Conservation (phyloP, 345 rosid genomes). For the Hirschfeldia incana region DNA sequence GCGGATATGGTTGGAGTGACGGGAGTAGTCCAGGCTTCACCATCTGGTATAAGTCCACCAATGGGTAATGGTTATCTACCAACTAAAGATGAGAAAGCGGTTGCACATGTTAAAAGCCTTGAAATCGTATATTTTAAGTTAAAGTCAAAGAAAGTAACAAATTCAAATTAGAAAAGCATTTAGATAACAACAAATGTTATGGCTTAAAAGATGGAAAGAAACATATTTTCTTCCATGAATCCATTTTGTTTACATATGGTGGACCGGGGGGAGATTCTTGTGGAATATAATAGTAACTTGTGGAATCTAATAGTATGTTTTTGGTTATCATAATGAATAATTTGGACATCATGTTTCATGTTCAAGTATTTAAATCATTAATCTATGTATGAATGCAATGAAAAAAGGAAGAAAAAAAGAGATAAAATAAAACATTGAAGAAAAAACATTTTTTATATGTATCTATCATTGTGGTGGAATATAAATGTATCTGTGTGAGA, state of each 20-base stretch:
- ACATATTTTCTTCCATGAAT: not conserved
- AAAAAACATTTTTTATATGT: no score
- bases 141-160: not conserved
- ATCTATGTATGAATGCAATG: no score
- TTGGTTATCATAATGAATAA: not conserved
- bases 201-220: not conserved
- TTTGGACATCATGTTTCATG: not conserved
- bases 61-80: slow-evolving; percentile 6
- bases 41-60: slow-evolving; percentile 22
- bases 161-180: not conserved
- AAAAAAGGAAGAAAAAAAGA: no score
- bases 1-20: slow-evolving; percentile 6
- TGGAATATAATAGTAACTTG: slow-evolving; percentile 5
- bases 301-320: not conserved
- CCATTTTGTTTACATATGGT: not conserved
- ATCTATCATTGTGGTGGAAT: no score
- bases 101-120: not conserved
- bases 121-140: not conserved
- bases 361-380: not conserved
- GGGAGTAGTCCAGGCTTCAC: slow-evolving; percentile 14
- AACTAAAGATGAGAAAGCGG: not conserved
- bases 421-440: no score
- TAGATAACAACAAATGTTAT: slow-evolving; percentile 18
- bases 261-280: slow-evolving; percentile 25
- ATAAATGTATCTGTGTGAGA: no score